These are phyloP conservation scores for Xylaria sp. DNA, from an alignment of 2,329 filamentous ascomycete species.

Conservation along the genomic window DNA sequence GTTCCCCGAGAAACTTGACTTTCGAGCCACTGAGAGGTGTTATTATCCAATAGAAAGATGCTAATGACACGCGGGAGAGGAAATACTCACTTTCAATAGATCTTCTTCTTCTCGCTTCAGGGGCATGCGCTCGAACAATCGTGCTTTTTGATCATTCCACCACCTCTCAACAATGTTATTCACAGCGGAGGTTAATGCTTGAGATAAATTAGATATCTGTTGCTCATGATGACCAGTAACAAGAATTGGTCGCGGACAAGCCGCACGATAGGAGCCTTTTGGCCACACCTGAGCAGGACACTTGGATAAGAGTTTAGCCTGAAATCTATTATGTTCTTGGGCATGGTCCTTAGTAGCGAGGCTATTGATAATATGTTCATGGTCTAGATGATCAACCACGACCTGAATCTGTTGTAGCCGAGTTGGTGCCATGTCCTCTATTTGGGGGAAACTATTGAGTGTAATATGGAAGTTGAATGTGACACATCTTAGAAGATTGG, in stretches of 20 bases:
- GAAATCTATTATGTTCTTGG: conserved; percentile 12
- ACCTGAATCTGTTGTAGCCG: conserved; percentile 22
- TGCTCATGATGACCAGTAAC: conserved; percentile 46
- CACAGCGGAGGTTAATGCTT: conserved; percentile 48
- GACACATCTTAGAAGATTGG: not conserved
- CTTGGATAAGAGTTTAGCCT: conserved; percentile 16
- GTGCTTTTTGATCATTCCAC: conserved; percentile 50
- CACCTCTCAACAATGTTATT: conserved; percentile 52
- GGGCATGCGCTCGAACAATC: conserved; percentile 50
- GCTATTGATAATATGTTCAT: not conserved
- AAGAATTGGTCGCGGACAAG: conserved; percentile 51
- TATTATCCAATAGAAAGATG: not conserved
- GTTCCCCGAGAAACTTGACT: conserved; percentile 43
- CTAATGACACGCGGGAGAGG: too few relatives aligned
- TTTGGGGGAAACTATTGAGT: conserved; percentile 1
- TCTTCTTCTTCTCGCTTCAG: conserved; percentile 47
- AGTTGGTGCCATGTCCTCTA: conserved; percentile 7
- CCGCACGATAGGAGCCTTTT: conserved; percentile 42
- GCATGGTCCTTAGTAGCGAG: not conserved
- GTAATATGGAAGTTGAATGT: not conserved
- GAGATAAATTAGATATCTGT: conserved; percentile 47
- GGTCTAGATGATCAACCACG: not conserved
- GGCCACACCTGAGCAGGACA: conserved; percentile 45
- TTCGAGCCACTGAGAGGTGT: conserved; percentile 45
- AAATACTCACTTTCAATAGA: conserved; percentile 42